Evolutionary conservation across 805 yeast species (phyloP).

Genomic region (Saccharomycopsis schoenii): DNA sequence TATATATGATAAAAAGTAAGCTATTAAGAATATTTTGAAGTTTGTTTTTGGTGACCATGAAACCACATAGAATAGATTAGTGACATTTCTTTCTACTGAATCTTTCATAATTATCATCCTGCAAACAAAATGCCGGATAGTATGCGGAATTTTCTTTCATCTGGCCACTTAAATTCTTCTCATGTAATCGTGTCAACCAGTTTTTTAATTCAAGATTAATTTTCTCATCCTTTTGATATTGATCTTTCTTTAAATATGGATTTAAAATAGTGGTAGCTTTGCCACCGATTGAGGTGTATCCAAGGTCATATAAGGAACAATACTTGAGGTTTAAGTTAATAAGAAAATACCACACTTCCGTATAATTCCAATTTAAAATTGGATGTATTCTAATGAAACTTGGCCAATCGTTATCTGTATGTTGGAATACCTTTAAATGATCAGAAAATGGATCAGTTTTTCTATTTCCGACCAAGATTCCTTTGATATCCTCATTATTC

Average conservation of each 20-base stretch:
- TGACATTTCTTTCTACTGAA: constrained; percentile 10
- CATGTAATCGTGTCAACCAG: neutral
- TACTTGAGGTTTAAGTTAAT: constrained; percentile 49
- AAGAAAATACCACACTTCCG: constrained; percentile 79
- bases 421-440: constrained; percentile 47
- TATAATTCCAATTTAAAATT: constrained; percentile 76
- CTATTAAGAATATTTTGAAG: too few species aligned
- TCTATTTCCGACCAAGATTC: constrained; percentile 82
- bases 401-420: constrained; percentile 91
- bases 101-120: constrained; percentile 15
- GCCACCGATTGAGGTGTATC: constrained; percentile 89
- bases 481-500: constrained; percentile 43
- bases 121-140: constrained; percentile 18
- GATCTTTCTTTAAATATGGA: constrained; percentile 38
- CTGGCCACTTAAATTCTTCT: neutral
- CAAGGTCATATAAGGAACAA: constrained; percentile 68
- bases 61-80: neutral
- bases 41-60: neutral
- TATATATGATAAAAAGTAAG: too few species aligned
- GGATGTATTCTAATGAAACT: constrained; percentile 77
- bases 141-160: neutral
- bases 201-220: neutral
- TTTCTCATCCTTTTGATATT: constrained; percentile 1
- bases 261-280: constrained; percentile 59
- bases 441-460: constrained; percentile 79